Percentiles rank a stretch among this genome's conserved stretches.
Conservation (phyloP, 1,139 yeast genomes). For the Candida sp. region DNA sequence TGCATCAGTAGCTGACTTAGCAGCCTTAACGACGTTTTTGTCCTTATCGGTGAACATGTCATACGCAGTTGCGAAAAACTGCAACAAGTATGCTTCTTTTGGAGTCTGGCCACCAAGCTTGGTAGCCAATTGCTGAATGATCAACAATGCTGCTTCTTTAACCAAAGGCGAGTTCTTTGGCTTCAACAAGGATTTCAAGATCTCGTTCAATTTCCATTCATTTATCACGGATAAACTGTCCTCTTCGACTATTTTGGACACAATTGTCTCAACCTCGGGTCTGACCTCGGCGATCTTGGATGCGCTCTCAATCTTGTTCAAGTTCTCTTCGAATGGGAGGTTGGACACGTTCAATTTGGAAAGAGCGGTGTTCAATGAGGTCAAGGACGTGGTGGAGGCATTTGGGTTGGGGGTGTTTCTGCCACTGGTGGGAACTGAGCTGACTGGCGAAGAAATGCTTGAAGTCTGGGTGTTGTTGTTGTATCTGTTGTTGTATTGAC, state of each 20-base stretch:
- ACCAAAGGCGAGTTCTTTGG: conserved; percentile 75
- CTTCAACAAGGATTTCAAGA: conserved; percentile 67
- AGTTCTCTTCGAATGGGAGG: conserved; percentile 69
- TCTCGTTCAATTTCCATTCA: conserved; percentile 70
- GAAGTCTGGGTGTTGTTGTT: conserved; percentile 14
- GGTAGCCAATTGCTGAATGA: conserved; percentile 71
- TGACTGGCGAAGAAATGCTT: conserved; percentile 29
- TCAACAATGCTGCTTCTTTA: conserved; percentile 75
- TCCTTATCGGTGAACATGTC: conserved; percentile 87
- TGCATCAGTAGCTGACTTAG: conserved; percentile 70
- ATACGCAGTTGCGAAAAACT: conserved; percentile 57
- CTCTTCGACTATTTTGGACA: conserved; percentile 45
- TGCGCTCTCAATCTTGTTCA: conserved; percentile 60
- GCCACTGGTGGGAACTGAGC: conserved; percentile 46
- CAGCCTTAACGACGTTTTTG: conserved; percentile 81
- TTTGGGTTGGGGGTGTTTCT: conserved; percentile 40
- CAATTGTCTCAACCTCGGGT: conserved; percentile 60
- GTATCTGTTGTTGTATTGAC: conserved; percentile 12
- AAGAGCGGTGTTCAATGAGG: conserved; percentile 73
- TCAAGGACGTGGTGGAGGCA: conserved; percentile 68
- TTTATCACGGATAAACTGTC: conserved; percentile 55
- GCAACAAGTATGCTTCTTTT: conserved; percentile 73
- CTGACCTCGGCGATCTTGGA: conserved; percentile 68
- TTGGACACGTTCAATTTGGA: conserved; percentile 58
- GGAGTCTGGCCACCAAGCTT: conserved; percentile 71